Percentiles rank a stretch among this genome's conserved stretches.
phyloP scores from a whole-genome alignment of 2,329 filamentous ascomycete genomes.

The Colletotrichum cuscutae region DNA sequence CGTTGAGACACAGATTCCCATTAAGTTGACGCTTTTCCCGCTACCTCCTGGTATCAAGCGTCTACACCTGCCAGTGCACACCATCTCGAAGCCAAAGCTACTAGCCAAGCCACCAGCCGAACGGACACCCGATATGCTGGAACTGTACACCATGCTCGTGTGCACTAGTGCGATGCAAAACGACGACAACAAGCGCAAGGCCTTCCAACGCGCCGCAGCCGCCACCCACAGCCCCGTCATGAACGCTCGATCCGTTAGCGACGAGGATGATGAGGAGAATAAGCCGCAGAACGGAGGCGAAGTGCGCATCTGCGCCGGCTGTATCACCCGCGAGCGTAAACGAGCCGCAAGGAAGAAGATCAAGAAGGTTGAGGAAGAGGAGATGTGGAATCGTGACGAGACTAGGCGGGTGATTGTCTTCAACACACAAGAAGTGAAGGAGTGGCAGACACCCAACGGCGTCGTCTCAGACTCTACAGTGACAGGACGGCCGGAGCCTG shows the following conservation, averaged over 20 bases:
- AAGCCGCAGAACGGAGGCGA: constrained; percentile 91
- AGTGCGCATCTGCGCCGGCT: constrained; percentile 90
- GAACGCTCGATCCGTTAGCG: constrained; percentile 43
- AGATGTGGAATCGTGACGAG: constrained; percentile 85
- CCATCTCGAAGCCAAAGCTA: constrained; percentile 94
- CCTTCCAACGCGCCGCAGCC: constrained; percentile 68
- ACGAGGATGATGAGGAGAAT: constrained; percentile 71
- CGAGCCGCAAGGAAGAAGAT: constrained; percentile 91
- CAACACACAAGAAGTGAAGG: constrained; percentile 88
- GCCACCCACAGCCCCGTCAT: constrained; percentile 46
- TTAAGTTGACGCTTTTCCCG: constrained; percentile 81
- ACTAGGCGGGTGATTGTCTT: constrained; percentile 87
- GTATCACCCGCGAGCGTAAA: constrained; percentile 91
- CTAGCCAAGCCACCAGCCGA: constrained; percentile 77
- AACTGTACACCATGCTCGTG: constrained; percentile 83
- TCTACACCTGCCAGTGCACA: constrained; percentile 87
- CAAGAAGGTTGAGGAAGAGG: constrained; percentile 92
- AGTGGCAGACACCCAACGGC: constrained; percentile 72
- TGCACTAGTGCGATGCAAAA: constrained; percentile 93
- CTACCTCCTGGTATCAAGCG: constrained; percentile 81
- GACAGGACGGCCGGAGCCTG: constrained; percentile 55
- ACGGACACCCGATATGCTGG: constrained; percentile 77
- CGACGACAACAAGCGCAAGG: constrained; percentile 71
- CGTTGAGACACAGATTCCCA: constrained; percentile 95
- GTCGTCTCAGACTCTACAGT: constrained; percentile 50